These are phyloP conservation scores for Plasmodium vivax DNA, from an alignment of 169 alveolate species.

Conservation along the genomic window DNA sequence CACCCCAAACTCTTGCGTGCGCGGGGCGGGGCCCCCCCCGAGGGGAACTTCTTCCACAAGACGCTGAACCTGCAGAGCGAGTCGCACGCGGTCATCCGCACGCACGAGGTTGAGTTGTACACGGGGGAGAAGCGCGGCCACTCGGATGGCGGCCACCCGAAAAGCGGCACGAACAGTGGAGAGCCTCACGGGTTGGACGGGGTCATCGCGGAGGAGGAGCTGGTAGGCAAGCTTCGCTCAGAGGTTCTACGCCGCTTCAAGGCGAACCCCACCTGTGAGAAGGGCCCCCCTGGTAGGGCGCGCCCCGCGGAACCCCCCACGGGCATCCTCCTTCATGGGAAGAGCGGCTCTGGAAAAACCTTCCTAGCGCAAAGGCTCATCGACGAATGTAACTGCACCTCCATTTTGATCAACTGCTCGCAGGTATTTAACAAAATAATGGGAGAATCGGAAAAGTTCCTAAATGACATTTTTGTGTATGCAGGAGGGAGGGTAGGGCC, in stretches of 20 bases:
- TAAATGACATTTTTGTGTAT: slow-evolving; percentile 31
- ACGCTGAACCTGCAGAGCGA: slow-evolving; percentile 24
- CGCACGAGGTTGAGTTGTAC: slow-evolving; percentile 48
- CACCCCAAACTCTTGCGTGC: neutral
- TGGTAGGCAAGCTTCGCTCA: neutral
- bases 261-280: neutral
- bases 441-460: slow-evolving; percentile 70
- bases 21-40: neutral
- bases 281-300: neutral
- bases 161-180: neutral
- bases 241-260: slow-evolving; percentile 16
- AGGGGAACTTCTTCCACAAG: slow-evolving; percentile 27
- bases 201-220: slow-evolving; percentile 18
- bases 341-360: slow-evolving; percentile 60
- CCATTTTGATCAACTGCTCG: slow-evolving; percentile 47
- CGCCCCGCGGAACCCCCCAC: neutral
- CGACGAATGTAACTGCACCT: slow-evolving; percentile 72
- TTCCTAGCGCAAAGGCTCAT: slow-evolving; percentile 20
- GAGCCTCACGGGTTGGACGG: slow-evolving; percentile 5
- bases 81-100: slow-evolving; percentile 18
- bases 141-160: neutral
- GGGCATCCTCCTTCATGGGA: slow-evolving; percentile 32
- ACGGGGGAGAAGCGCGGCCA: neutral
- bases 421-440: slow-evolving; percentile 52
- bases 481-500: slow-evolving; percentile 48